Percentiles rank a stretch among this genome's conserved stretches.
These are phyloP conservation scores for Malassezia vespertilionis DNA, from an alignment of 1,284 basidiomycete genomes.

Conservation along the genomic window DNA sequence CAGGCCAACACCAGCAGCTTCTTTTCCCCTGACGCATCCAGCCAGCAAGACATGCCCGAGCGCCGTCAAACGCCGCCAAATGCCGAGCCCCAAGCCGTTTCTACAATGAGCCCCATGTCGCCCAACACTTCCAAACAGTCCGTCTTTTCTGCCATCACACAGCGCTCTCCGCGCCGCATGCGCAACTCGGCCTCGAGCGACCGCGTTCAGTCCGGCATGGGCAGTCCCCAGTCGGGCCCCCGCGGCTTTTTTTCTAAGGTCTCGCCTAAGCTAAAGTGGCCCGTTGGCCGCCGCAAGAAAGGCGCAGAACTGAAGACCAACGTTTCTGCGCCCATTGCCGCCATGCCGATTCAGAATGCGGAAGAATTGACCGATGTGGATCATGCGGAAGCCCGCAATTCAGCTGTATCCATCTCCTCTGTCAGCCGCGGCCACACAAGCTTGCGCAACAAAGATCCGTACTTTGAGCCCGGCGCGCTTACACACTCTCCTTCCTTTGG, in stretches of 20 bases:
- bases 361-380: background rate
- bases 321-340: slow-evolving; percentile 5
- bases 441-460: background rate
- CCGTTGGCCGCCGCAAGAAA: slow-evolving; percentile 10
- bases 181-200: slow-evolving; percentile 2
- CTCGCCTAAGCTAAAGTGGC: slow-evolving; percentile 18
- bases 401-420: background rate
- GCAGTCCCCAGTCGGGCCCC: background rate
- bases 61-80: slow-evolving; percentile 13
- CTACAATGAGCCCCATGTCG: slow-evolving; percentile 15
- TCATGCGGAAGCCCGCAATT: background rate
- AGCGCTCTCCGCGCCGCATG: background rate
- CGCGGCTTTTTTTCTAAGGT: slow-evolving; percentile 12
- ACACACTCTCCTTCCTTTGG: background rate
- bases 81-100: slow-evolving; percentile 3
- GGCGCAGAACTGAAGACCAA: background rate
- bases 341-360: background rate
- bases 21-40: too few species aligned
- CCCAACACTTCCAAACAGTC: background rate
- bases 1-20: too few species aligned
- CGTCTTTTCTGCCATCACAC: background rate
- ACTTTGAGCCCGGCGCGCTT: background rate
- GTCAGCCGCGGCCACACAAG: background rate
- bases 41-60: too few species aligned
- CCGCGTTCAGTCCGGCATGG: slow-evolving; percentile 3